Conservation (phyloP, 345 rosid genomes). For the Populus davidiana region DNA sequence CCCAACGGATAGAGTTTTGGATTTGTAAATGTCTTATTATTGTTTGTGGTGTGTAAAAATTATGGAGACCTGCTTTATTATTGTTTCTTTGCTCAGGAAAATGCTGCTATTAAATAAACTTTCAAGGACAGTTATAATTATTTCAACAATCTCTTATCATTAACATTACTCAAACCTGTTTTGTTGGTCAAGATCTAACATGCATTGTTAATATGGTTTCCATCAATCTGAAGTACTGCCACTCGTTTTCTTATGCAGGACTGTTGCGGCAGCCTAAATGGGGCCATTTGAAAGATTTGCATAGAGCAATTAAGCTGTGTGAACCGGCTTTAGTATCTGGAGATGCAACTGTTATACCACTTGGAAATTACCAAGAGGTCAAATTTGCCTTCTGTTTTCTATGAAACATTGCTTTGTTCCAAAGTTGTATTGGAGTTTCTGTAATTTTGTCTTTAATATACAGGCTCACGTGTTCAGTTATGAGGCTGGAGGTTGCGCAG, state of each 20-base stretch:
- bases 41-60: not conserved
- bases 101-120: not conserved
- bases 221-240: conserved; percentile 3
- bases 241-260: conserved; percentile 43
- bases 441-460: conserved; percentile 12
- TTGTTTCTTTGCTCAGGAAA: not conserved
- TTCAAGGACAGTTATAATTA: not conserved
- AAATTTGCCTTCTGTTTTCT: conserved; percentile 8
- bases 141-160: not conserved
- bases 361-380: conserved; percentile 93
- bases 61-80: not conserved
- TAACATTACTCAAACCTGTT: not conserved
- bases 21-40: not conserved
- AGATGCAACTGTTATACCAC: conserved; percentile 54
- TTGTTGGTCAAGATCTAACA: not conserved
- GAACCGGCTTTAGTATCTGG: conserved; percentile 85
- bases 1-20: conserved; percentile 11
- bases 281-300: conserved; percentile 99
- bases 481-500: conserved; percentile 81
- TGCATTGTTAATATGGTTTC: conserved; percentile 4
- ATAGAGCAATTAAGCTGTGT: conserved; percentile 83
- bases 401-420: not conserved
- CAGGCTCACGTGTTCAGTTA: conserved; percentile 91
- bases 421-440: not conserved
- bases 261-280: conserved; percentile 91